phyloP scores from a whole-genome alignment of 2,329 filamentous ascomycete genomes.

The Botrytis byssoidea region DNA sequence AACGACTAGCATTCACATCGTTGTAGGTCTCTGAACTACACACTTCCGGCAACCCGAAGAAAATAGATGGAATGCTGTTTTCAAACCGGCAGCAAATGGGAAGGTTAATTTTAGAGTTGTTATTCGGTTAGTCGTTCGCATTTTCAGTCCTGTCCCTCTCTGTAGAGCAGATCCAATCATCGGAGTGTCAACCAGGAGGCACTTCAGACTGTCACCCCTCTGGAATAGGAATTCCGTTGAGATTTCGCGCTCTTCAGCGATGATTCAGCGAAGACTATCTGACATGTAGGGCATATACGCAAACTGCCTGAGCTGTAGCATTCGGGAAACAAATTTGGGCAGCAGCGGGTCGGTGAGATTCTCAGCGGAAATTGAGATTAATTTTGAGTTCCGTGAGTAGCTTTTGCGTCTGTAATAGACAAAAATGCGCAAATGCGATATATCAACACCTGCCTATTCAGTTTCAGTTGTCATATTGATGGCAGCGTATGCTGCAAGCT shows the following conservation, averaged over 20 bases:
- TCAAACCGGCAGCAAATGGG: not conserved
- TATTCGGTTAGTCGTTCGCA: not conserved
- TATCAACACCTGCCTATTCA: not conserved
- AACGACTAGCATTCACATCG: not conserved
- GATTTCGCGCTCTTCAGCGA: not conserved
- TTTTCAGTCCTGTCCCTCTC: not conserved
- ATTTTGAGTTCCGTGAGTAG: not conserved
- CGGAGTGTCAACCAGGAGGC: not conserved
- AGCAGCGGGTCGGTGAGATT: not conserved
- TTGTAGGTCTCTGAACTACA: not conserved
- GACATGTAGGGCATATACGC: not conserved
- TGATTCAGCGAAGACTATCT: not conserved
- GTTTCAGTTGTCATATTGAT: not conserved
- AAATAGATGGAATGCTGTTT: not conserved
- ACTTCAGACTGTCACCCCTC: not conserved
- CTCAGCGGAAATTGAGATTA: accelerated
- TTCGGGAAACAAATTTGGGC: not conserved
- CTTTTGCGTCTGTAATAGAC: not conserved
- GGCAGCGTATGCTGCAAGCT: not conserved
- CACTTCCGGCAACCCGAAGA: not conserved
- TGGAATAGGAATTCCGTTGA: not conserved
- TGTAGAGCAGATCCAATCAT: not conserved
- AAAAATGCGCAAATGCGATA: not conserved
- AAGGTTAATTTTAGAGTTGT: not conserved
- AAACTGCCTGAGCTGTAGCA: not conserved